Evolutionary conservation across 1,284 basidiomycete genomes (phyloP).

Genomic region (Gomphus bonarii): DNA sequence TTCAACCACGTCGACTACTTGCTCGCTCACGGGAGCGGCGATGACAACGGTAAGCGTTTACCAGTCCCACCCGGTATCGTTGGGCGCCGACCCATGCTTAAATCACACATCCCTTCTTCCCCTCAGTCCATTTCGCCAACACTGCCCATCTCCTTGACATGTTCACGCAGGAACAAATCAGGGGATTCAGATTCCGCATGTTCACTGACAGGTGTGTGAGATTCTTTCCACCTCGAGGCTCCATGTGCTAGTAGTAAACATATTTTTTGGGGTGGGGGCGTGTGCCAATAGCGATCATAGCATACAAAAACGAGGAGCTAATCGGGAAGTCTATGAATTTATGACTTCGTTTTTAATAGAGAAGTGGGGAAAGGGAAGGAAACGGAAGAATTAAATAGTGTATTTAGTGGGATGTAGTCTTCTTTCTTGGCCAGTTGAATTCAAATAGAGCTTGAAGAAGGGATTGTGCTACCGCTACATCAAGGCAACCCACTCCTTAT

Average conservation of each 20-base stretch:
- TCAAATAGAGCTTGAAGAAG: neutral
- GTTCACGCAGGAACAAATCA: conserved; percentile 69
- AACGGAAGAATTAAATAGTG: conserved; percentile 31
- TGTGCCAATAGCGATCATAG: conserved; percentile 60
- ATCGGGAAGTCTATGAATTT: conserved; percentile 80
- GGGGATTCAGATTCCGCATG: conserved; percentile 85
- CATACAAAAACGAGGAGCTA: conserved; percentile 65
- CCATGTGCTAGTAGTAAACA: too few species aligned
- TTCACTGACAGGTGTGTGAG: conserved; percentile 81
- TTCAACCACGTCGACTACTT: conserved; percentile 75
- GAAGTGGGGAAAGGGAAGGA: conserved; percentile 85
- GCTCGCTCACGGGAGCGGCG: conserved; percentile 86
- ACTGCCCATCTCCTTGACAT: conserved; percentile 87
- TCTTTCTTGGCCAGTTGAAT: neutral
- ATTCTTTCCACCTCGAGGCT: conserved; percentile 4
- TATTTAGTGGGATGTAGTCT: neutral
- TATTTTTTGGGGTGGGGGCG: conserved; percentile 12
- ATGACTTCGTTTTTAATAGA: conserved; percentile 78
- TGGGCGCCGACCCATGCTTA: too few species aligned
- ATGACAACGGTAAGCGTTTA: conserved; percentile 60
- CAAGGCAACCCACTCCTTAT: too few species aligned
- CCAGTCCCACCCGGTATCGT: neutral
- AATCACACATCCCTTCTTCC: neutral
- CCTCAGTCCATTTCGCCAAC: conserved; percentile 76
- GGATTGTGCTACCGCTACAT: too few species aligned